phyloP scores from a whole-genome alignment of 1,284 basidiomycete species.

The Pterulicium gracile region DNA sequence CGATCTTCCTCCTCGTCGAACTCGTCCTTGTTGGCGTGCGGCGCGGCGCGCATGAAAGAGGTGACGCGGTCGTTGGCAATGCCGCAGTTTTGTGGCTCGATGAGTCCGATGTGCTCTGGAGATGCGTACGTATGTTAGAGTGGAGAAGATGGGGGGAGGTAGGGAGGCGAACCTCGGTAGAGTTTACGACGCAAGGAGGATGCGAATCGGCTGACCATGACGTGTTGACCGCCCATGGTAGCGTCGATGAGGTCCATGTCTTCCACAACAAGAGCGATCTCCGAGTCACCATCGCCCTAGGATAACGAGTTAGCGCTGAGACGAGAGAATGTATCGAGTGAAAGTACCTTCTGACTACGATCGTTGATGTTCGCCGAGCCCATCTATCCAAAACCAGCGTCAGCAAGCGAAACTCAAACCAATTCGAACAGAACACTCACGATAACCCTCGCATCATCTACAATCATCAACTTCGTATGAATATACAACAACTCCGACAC shows the following conservation, averaged over 20 bases:
- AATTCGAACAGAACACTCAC: slow-evolving; percentile 41
- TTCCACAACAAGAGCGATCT: slow-evolving; percentile 89
- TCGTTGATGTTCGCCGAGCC: slow-evolving; percentile 89
- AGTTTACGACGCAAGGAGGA: slow-evolving; percentile 68
- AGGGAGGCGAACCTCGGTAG: slow-evolving; percentile 44
- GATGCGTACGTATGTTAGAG: too few species aligned
- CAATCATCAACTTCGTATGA: slow-evolving; percentile 84
- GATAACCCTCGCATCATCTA: slow-evolving; percentile 83
- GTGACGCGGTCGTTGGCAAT: slow-evolving; percentile 32
- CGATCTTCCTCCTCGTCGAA: slow-evolving; percentile 46
- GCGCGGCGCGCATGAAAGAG: slow-evolving; percentile 74
- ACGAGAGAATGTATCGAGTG: neutral
- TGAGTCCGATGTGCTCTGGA: slow-evolving; percentile 82
- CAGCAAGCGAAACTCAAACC: too few species aligned
- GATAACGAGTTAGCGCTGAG: neutral
- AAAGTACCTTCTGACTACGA: slow-evolving; percentile 64
- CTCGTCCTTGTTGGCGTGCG: slow-evolving; percentile 59
- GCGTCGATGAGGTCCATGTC: slow-evolving; percentile 72
- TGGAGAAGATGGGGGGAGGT: too few species aligned
- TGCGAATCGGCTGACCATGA: slow-evolving; percentile 65
- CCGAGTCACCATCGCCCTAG: slow-evolving; percentile 84
- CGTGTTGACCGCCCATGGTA: slow-evolving; percentile 70
- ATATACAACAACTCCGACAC: slow-evolving; percentile 79
- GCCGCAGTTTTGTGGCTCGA: slow-evolving; percentile 45
- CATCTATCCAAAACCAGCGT: slow-evolving; percentile 43